Conservation (phyloP, 306 rosid species). For the Lathyrus aphaca region DNA sequence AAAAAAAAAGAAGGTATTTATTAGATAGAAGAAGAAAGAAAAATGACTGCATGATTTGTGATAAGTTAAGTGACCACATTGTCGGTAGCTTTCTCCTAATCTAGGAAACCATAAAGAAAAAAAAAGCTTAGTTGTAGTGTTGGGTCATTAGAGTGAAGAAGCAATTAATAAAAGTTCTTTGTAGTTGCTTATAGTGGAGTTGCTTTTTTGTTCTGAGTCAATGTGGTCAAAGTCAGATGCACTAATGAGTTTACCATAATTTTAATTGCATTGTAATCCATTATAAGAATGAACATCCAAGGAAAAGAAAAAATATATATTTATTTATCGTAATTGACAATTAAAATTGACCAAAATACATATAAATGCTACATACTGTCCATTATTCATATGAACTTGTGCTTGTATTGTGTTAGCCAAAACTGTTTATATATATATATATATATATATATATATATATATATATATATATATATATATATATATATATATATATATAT, state of each 20-base stretch:
- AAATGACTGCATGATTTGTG: constrained; percentile 30
- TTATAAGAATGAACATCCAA: not conserved
- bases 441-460: too few species aligned
- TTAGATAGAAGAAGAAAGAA: constrained; percentile 25
- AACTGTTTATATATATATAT: too few species aligned
- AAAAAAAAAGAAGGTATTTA: not conserved
- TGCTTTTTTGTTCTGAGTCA: constrained; percentile 37
- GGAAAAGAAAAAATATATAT: not conserved
- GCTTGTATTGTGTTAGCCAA: not conserved
- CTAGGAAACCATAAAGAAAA: constrained; percentile 35
- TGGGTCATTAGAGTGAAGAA: constrained; percentile 41
- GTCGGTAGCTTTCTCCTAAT: constrained; percentile 40
- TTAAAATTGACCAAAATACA: not conserved
- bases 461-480: too few species aligned
- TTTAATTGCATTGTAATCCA: constrained; percentile 21
- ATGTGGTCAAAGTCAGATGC: constrained; percentile 47
- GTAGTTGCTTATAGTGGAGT: constrained; percentile 27
- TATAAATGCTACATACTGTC: not conserved
- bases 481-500: too few species aligned
- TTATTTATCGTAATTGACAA: not conserved
- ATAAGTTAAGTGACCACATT: constrained; percentile 26
- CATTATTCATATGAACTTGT: not conserved
- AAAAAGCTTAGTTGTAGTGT: constrained; percentile 20
- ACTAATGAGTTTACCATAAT: not conserved
- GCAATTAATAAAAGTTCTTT: constrained; percentile 34